Percentiles rank a stretch among this genome's conserved stretches.
Evolutionary conservation across 139 green algal genomes (phyloP).

Genomic region (Coelastrella sp.): DNA sequence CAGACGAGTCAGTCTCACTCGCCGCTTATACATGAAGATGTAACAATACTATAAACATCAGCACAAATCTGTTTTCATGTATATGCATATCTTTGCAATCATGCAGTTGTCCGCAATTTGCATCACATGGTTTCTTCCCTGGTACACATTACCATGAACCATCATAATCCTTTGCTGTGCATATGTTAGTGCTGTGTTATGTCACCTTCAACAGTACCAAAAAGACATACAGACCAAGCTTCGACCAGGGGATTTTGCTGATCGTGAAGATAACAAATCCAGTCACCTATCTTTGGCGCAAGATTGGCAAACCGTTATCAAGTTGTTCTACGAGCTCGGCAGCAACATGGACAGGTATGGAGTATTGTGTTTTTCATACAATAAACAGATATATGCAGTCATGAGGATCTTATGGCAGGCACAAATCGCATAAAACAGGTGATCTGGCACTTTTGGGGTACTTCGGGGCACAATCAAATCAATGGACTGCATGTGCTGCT

Average conservation of each 20-base stretch:
- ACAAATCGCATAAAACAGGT: too few relatives aligned
- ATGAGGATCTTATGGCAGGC: neutral
- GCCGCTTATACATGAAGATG: too few relatives aligned
- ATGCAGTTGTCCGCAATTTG: too few relatives aligned
- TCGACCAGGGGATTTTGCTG: conserved; percentile 6
- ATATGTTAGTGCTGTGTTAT: neutral
- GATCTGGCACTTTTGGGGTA: neutral
- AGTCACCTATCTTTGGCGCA: neutral
- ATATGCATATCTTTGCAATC: too few relatives aligned
- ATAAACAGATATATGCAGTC: too few relatives aligned
- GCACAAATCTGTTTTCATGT: too few relatives aligned
- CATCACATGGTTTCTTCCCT: too few relatives aligned
- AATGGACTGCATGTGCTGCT: too few relatives aligned
- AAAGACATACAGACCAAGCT: conserved; percentile 30
- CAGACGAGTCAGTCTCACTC: too few relatives aligned
- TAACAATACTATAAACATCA: too few relatives aligned
- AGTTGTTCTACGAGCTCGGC: neutral
- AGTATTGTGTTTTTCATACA: neutral
- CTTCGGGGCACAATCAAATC: too few relatives aligned
- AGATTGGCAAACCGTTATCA: conserved; percentile 23
- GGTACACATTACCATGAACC: too few relatives aligned
- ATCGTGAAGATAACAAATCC: conserved; percentile 18
- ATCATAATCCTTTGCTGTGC: neutral
- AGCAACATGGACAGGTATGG: conserved; percentile 11
- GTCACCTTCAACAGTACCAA: neutral